Percentiles rank a stretch among this genome's conserved stretches.
Evolutionary conservation across 2,329 filamentous ascomycete species (phyloP).

Genomic region (Onygenales sp.): DNA sequence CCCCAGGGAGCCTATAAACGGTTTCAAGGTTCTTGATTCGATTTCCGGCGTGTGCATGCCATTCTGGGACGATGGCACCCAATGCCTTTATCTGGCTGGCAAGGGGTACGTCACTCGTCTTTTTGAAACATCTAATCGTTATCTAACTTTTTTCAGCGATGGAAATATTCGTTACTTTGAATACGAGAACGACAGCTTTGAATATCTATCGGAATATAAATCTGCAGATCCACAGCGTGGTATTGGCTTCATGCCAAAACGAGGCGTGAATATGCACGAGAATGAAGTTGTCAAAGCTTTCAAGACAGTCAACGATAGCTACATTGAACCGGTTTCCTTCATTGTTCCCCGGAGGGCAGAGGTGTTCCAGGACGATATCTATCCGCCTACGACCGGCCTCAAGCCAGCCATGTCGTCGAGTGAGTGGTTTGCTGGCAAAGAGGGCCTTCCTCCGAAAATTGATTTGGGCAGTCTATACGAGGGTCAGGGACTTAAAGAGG

Average conservation of each 20-base stretch:
- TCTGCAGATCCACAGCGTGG: conserved; percentile 92
- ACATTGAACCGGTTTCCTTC: conserved; percentile 96
- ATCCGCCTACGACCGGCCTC: conserved; percentile 69
- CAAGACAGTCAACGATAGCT: conserved; percentile 91
- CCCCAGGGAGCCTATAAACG: conserved; percentile 70
- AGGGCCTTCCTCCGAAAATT: conserved; percentile 77
- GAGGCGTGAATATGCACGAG: conserved; percentile 91
- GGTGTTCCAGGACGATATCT: conserved; percentile 95
- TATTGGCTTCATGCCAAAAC: conserved; percentile 87
- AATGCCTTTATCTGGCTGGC: conserved; percentile 90
- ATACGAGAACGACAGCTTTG: conserved; percentile 97
- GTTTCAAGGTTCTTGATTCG: conserved; percentile 83
- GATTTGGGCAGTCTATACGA: conserved; percentile 89
- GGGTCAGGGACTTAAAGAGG: conserved; percentile 67
- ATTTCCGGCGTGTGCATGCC: conserved; percentile 98
- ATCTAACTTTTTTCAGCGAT: conserved; percentile 48
- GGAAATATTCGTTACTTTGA: conserved; percentile 99
- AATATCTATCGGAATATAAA: conserved; percentile 94
- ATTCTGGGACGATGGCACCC: conserved; percentile 97
- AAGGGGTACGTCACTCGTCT: conserved; percentile 60
- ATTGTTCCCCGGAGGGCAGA: conserved; percentile 89
- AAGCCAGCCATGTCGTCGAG: conserved; percentile 70
- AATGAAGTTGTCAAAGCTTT: conserved; percentile 93
- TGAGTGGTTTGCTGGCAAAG: conserved; percentile 84
- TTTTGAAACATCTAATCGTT: conserved; percentile 4